Base-by-base conservation (phyloP, 2,329 filamentous ascomycete genomes). In the Fusarium transvaalense region DNA sequence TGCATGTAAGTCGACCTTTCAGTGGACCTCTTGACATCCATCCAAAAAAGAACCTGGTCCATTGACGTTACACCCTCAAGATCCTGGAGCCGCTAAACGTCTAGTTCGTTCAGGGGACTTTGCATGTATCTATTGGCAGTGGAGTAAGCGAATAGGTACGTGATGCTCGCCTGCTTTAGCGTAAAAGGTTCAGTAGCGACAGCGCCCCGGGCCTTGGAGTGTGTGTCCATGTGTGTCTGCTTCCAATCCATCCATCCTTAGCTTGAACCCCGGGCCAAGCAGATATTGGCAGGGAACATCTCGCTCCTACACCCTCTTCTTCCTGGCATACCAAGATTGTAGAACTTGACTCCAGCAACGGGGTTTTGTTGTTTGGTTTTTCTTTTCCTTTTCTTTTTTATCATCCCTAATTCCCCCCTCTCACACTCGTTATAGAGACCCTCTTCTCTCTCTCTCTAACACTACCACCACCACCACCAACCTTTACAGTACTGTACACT, bases 1-100 rank as follows among this genome's bases (percentile, higher is more conserved):
- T 62, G 64, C 66, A 46, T 58, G 43, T 69, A 68, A 70, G 63
- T 66, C 48, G 67, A 68, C 48, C 42, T 37, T 60, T 65, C 63
- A 38, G 68, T 71, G 68, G 66, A 69, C 61, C 60, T 56, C 56
- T 56, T 15, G 46, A 37, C 61, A 64, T 58, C 59, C 59, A 45
- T 66, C 61, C 46, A 4, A 51, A 55, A 56, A 56, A 42, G 61
- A 71, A 65, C 68, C 71, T 64, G 71, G 70, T 66, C 70, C 70
- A 73, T 67, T 74, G 66, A 68, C 66, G 71, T 73, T 73, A 71
- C 71, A 73, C 68, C 72, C 68, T 74, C 66, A 46, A 53, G 58
- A 69, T 42, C 42, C 66, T 60, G 27, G 66, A 53, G 58, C 61
- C 67, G 71, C 71, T 74, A 74, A 57, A 21, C 38, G 25, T 52